Percentiles rank a stretch among this genome's conserved stretches.
Evolutionary conservation across 768 basidiomycete genomes (phyloP).

Genomic region (Podaxis pistillaris): DNA sequence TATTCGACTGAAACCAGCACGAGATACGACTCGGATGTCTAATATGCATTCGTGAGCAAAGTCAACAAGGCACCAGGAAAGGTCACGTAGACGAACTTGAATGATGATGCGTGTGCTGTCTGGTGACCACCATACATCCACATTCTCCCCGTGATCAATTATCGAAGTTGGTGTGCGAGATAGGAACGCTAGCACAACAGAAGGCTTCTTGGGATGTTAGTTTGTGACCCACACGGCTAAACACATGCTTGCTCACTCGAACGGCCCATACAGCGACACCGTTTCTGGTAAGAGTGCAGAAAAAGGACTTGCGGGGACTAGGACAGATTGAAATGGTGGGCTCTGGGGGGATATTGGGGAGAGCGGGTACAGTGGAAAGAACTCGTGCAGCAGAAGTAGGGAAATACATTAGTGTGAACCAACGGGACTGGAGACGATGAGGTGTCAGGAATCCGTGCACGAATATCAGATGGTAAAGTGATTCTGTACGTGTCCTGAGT

Average conservation of each 20-base stretch:
- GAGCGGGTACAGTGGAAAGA: conserved; percentile 66
- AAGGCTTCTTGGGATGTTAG: conserved; percentile 47
- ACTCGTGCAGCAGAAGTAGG: conserved; percentile 77
- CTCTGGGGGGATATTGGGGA: conserved; percentile 62
- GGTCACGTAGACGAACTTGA: conserved; percentile 47
- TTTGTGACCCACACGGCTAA: not conserved
- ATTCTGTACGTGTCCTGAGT: not conserved
- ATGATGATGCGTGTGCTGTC: conserved; percentile 80
- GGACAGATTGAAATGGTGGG: conserved; percentile 55
- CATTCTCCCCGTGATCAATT: conserved; percentile 80
- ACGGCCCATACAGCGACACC: conserved; percentile 82
- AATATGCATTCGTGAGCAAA: conserved; percentile 7
- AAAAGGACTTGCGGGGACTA: conserved; percentile 75
- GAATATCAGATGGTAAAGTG: not conserved
- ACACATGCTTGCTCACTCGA: conserved; percentile 38
- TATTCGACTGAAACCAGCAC: conserved; percentile 71
- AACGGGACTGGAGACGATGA: not conserved
- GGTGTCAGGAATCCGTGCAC: not conserved
- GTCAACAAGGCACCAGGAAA: not conserved
- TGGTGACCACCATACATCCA: conserved; percentile 75
- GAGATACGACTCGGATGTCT: conserved; percentile 83
- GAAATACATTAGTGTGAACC: conserved; percentile 69
- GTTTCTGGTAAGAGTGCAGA: conserved; percentile 70
- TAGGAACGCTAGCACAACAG: conserved; percentile 68
- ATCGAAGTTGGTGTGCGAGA: conserved; percentile 77